These are phyloP conservation scores for Alternaria novae-zelandiae DNA, from an alignment of 2,329 filamentous ascomycete species.

Conservation along the genomic window DNA sequence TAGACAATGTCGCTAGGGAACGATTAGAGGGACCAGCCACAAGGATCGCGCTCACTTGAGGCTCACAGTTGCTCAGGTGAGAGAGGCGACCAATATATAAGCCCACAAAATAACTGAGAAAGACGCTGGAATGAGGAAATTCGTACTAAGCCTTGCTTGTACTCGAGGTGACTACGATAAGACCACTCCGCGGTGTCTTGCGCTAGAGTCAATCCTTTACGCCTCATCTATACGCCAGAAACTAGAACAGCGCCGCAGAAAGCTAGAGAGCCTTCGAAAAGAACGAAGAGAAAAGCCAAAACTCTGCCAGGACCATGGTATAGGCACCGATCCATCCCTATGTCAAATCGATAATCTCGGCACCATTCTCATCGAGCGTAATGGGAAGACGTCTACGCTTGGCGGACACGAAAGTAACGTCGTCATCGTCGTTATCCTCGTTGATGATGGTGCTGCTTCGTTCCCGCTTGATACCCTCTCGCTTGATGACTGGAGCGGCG, in stretches of 20 bases:
- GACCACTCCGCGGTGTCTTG: not conserved
- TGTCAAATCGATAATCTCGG: conserved; percentile 27
- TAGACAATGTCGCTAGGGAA: not conserved
- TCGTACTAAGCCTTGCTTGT: not conserved
- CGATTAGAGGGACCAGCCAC: not conserved
- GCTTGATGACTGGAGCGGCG: conserved; percentile 5
- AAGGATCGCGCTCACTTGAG: not conserved
- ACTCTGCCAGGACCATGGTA: not conserved
- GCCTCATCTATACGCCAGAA: not conserved
- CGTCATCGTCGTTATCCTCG: conserved; percentile 2
- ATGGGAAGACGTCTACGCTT: conserved; percentile 10
- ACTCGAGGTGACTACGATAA: not conserved
- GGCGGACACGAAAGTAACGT: conserved; percentile 12
- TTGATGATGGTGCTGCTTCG: not conserved
- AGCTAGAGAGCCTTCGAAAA: not conserved
- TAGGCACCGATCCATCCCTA: not conserved
- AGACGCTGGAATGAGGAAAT: not conserved
- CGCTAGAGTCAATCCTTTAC: not conserved
- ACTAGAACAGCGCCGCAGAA: not conserved
- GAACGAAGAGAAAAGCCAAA: not conserved
- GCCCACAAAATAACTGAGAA: not conserved
- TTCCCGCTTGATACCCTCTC: conserved; percentile 19
- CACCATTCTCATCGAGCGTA: conserved; percentile 17
- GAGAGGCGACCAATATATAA: not conserved
- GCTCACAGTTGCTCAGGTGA: not conserved